A percentile compares a stretch with the other conserved stretches of the same genome.
Conservation (phyloP, 257 asterid species). For the Ligustrum vulgare region DNA sequence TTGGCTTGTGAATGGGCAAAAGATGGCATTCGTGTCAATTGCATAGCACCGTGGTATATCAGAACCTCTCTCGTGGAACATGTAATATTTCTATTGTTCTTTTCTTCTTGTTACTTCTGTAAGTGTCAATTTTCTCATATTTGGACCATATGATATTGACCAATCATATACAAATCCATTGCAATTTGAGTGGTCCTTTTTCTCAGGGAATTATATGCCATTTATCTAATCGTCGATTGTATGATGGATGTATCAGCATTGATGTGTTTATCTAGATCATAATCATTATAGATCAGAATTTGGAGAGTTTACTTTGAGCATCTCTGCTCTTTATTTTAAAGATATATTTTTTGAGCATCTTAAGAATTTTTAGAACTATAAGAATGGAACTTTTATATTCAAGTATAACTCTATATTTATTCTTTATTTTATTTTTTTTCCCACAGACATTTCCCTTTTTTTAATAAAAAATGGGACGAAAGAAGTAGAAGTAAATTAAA, state of each 20-base stretch:
- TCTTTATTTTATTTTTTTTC: no score
- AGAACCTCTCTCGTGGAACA: conserved; percentile 28
- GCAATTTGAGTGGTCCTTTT: conserved; percentile 1
- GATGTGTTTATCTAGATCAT: conserved; percentile 3
- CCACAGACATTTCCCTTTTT: no score
- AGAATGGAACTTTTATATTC: no score
- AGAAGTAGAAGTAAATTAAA: no score
- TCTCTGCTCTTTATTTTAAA: not conserved
- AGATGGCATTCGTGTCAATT: conserved; percentile 42
- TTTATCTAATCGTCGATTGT: not conserved
- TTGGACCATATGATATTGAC: conserved; percentile 10
- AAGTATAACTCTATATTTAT: no score
- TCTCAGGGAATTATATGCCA: not conserved
- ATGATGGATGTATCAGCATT: not conserved
- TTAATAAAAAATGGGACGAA: no score
- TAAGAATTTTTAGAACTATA: no score
- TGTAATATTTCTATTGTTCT: conserved; percentile 16
- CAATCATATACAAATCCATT: not conserved
- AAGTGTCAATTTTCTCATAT: not conserved
- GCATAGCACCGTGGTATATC: conserved; percentile 44
- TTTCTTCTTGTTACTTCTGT: not conserved
- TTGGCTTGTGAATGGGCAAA: conserved; percentile 51
- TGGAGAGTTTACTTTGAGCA: not conserved
- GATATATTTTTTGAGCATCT: no score
- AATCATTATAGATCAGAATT: not conserved